Evolutionary conservation across 129 eudicot species (phyloP).

Genomic region (Sambucus nigra): DNA sequence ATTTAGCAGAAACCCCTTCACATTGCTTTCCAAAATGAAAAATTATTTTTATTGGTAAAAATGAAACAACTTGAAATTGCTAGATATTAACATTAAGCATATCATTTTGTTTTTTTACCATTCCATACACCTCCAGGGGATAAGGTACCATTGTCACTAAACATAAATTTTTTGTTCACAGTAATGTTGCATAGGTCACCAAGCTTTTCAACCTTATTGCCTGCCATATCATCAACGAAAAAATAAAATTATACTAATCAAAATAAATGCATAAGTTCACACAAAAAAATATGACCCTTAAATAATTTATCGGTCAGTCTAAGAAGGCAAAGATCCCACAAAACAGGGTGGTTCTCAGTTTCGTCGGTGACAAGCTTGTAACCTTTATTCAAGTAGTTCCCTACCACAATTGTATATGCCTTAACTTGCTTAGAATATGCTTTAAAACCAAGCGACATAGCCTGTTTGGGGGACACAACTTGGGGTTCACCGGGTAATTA

Average conservation of each 20-base stretch:
- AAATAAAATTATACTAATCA: not conserved
- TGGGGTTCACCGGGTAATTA: too few relatives aligned
- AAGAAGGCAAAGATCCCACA: constrained; percentile 98
- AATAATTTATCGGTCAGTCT: constrained; percentile 68
- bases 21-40: too few relatives aligned
- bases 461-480: constrained; percentile 92
- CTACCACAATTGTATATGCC: constrained; percentile 92
- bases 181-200: constrained; percentile 77
- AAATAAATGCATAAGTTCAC: too few relatives aligned
- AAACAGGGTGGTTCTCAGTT: constrained; percentile 95
- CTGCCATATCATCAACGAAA: constrained; percentile 18
- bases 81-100: not conserved
- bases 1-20: not conserved
- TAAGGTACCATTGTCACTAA: constrained; percentile 90
- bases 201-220: constrained; percentile 91
- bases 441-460: constrained; percentile 75
- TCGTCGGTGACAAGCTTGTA: constrained; percentile 86
- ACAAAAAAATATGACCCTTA: too few relatives aligned
- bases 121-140: constrained; percentile 87
- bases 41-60: too few relatives aligned
- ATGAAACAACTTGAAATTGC: not conserved
- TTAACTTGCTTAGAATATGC: constrained; percentile 88
- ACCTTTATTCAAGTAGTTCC: constrained; percentile 68
- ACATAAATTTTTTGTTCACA: constrained; percentile 83
- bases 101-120: constrained; percentile 29